Evolutionary conservation across 2,329 filamentous ascomycete genomes (phyloP), one percentile per base, ranked within the genome.

Genomic region (Aureobasidium sp.): DNA sequence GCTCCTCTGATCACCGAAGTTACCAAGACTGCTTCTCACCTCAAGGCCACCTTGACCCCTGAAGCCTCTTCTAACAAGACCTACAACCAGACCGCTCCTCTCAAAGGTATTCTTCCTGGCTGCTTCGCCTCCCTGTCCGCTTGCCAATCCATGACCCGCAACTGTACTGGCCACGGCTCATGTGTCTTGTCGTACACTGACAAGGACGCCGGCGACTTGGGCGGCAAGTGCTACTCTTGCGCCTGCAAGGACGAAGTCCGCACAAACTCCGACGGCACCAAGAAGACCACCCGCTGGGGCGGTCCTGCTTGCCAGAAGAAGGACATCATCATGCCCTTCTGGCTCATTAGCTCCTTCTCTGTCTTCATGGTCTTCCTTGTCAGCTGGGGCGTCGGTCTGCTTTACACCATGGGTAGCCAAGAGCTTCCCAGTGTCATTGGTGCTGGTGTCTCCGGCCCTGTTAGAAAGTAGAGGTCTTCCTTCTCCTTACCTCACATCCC

Each of bases 391-490:
- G 87, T 97, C 68, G 85, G 87, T 6, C 79, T 96, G 80, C 75
- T 99, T 60, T 94, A 88, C 75, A 87, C 80, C 65, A 89, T 97
- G 70, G 94, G 93, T 37, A 84, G 89, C 73, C 87, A 96, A 78
- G 88, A 91, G 76, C 80, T 97, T 66, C 94, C 94, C 0, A 91
- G 91, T 68, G 93, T 99, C 9, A 92, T 99, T 74, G 91, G 91
- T n/a, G 94, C 94, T 52, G 94, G 94, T 66, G 93, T 99, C 41
- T 89, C 88, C 66, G 84, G 86, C 64, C 81, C 86, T 37, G 91
- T 72, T 56, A 68, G 47, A 36, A 62, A 56, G 50, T 62, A 56
- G 26, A 48, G 15, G 26, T 20, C 32, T 42, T 5, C 7, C 8
- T 5, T 15, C 1, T 29, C 55, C n/a, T 27, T n/a, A 1, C 32